phyloP scores from a whole-genome alignment of 208 protist species.

The Crithidia bombi region DNA sequence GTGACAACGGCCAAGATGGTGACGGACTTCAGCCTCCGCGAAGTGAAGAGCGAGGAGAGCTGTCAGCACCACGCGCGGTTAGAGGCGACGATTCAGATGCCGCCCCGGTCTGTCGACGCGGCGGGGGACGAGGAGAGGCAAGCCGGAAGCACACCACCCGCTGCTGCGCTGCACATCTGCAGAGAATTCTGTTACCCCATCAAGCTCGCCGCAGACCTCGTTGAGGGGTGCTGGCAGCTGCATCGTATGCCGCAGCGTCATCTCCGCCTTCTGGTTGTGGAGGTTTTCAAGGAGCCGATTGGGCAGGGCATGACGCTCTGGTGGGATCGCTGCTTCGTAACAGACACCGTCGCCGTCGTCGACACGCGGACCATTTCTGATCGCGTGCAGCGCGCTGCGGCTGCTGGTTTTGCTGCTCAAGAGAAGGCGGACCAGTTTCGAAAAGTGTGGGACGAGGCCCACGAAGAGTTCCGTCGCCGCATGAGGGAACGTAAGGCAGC shows the following conservation, averaged over 20 bases:
- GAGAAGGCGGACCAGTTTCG: conserved; percentile 48
- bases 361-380: conserved; percentile 55
- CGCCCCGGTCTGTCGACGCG: not conserved
- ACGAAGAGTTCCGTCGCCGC: conserved; percentile 67
- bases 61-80: conserved; percentile 10
- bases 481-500: conserved; percentile 40
- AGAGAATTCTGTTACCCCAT: conserved; percentile 65
- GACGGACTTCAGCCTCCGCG: conserved; percentile 39
- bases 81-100: conserved; percentile 9
- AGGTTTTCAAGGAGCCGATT: conserved; percentile 73
- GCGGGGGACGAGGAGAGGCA: not conserved
- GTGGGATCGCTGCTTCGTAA: conserved; percentile 78
- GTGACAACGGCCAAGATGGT: conserved; percentile 49
- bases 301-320: conserved; percentile 66
- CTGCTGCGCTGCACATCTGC: conserved; percentile 10
- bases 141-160: not conserved
- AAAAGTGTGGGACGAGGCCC: conserved; percentile 64
- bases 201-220: conserved; percentile 58
- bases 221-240: conserved; percentile 83
- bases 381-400: conserved; percentile 30
- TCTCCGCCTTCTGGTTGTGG: conserved; percentile 64
- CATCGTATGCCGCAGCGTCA: conserved; percentile 44
- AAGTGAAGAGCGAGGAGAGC: not conserved
- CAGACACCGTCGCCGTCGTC: conserved; percentile 53
- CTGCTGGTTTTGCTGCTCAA: not conserved